These are phyloP conservation scores for Murraya paniculata DNA, from an alignment of 345 rosid genomes.

Conservation along the genomic window DNA sequence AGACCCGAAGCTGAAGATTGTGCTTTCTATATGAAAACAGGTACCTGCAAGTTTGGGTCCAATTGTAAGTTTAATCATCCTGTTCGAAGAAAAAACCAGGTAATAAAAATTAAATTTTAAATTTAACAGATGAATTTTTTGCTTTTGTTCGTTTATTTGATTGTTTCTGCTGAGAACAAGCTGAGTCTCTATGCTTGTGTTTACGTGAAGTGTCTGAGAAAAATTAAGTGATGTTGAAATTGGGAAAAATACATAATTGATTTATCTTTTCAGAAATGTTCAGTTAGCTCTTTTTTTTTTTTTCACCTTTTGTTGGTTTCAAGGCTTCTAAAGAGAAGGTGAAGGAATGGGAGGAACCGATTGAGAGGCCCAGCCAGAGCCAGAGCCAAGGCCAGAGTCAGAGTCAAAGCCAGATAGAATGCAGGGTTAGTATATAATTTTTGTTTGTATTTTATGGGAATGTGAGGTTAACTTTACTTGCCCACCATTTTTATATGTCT, in stretches of 20 bases:
- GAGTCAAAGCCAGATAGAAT: slow-evolving; percentile 59
- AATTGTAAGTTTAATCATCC: slow-evolving; percentile 95
- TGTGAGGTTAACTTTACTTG: not conserved
- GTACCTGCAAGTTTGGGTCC: slow-evolving; percentile 79
- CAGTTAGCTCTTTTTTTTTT: not conserved
- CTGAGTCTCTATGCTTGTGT: not conserved
- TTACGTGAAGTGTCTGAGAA: not conserved
- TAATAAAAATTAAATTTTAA: slow-evolving; percentile 8
- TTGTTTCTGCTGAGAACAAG: not conserved
- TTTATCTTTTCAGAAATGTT: not conserved
- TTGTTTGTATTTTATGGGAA: not conserved
- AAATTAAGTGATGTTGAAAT: not conserved
- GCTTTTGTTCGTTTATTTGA: not conserved
- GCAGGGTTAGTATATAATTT: slow-evolving; percentile 60
- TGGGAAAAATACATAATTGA: not conserved
- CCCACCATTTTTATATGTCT: not conserved
- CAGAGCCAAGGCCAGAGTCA: slow-evolving; percentile 44
- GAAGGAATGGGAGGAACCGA: slow-evolving; percentile 59
- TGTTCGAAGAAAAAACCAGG: slow-evolving; percentile 52
- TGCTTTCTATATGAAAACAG: slow-evolving; percentile 70
- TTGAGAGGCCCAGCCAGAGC: slow-evolving; percentile 43
- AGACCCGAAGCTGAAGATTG: slow-evolving; percentile 89
- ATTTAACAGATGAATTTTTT: not conserved
- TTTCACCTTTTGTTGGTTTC: not conserved
- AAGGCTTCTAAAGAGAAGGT: slow-evolving; percentile 62